These are phyloP conservation scores for Hymenoscyphus fraxineus DNA, from an alignment of 2,329 filamentous ascomycete species.

Conservation along the genomic window DNA sequence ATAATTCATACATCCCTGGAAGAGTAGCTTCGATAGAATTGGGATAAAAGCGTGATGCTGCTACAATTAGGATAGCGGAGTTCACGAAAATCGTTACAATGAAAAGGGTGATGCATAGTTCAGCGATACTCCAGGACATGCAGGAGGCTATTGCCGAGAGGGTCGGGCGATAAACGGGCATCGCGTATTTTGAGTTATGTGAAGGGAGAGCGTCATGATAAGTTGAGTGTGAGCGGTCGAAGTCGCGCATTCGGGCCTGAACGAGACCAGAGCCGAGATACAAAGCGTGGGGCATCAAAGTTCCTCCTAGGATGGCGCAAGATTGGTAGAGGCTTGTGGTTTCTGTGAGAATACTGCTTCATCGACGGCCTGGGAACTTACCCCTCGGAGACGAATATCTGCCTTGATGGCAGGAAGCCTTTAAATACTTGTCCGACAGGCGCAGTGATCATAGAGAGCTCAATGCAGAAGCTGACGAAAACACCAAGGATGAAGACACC, in stretches of 20 bases:
- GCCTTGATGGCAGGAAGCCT: neutral
- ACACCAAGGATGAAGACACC: conserved; percentile 59
- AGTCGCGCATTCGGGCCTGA: conserved; percentile 60
- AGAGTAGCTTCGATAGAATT: conserved; percentile 68
- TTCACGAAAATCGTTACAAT: conserved; percentile 82
- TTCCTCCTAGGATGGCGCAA: conserved; percentile 72
- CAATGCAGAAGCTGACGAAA: conserved; percentile 65
- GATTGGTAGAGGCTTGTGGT: conserved; percentile 56
- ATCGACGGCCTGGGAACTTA: conserved; percentile 24
- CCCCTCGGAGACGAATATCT: neutral
- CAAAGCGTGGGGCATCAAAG: conserved; percentile 66
- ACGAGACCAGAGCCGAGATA: conserved; percentile 68
- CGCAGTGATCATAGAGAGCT: conserved; percentile 57
- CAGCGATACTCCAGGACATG: conserved; percentile 66
- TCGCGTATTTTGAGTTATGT: conserved; percentile 30
- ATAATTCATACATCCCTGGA: conserved; percentile 75
- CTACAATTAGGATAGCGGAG: conserved; percentile 74
- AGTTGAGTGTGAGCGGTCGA: conserved; percentile 54
- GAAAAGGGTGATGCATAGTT: conserved; percentile 68
- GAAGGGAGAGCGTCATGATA: conserved; percentile 33
- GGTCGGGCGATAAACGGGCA: conserved; percentile 64
- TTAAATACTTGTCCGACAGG: conserved; percentile 47
- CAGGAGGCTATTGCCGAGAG: conserved; percentile 66
- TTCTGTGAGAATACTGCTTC: conserved; percentile 39
- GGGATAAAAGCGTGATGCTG: conserved; percentile 69